Conservation (phyloP, 139 green algal genomes). For the Tetraselmis chui region DNA sequence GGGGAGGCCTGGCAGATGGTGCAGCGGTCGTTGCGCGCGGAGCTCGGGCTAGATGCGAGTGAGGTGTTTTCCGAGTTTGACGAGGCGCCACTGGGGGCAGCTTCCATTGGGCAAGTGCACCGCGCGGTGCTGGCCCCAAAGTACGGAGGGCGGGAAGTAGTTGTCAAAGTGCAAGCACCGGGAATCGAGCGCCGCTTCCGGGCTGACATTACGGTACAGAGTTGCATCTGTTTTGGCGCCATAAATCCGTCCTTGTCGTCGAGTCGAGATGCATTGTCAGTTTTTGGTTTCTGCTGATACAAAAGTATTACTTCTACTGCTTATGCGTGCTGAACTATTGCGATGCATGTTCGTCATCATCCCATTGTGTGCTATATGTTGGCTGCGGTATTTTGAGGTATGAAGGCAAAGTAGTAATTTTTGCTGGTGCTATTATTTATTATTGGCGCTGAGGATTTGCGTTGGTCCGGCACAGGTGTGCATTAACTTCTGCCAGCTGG, state of each 20-base stretch:
- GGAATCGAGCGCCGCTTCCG: slow-evolving; percentile 19
- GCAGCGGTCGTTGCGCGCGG: background rate
- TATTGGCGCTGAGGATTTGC: no score
- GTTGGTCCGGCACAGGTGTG: background rate
- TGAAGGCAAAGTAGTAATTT: no score
- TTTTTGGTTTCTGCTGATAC: no score
- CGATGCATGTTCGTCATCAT: no score
- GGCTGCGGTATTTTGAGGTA: no score
- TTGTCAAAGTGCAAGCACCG: slow-evolving; percentile 27
- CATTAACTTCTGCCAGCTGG: background rate
- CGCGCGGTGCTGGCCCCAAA: slow-evolving; percentile 10
- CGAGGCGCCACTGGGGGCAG: slow-evolving; percentile 17
- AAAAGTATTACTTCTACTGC: no score
- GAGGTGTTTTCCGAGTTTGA: slow-evolving; percentile 19
- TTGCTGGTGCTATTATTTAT: no score
- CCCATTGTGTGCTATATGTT: no score
- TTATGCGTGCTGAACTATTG: no score
- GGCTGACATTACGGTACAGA: slow-evolving; percentile 13
- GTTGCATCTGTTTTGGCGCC: no score
- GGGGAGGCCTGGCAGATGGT: background rate
- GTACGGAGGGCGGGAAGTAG: slow-evolving; percentile 4
- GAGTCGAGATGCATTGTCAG: no score
- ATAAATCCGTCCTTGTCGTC: no score
- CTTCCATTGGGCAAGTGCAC: slow-evolving; percentile 27
- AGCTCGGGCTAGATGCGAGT: background rate